Base-by-base conservation (phyloP, 2,329 filamentous ascomycete species). In the Aquanectria penicillioides region DNA sequence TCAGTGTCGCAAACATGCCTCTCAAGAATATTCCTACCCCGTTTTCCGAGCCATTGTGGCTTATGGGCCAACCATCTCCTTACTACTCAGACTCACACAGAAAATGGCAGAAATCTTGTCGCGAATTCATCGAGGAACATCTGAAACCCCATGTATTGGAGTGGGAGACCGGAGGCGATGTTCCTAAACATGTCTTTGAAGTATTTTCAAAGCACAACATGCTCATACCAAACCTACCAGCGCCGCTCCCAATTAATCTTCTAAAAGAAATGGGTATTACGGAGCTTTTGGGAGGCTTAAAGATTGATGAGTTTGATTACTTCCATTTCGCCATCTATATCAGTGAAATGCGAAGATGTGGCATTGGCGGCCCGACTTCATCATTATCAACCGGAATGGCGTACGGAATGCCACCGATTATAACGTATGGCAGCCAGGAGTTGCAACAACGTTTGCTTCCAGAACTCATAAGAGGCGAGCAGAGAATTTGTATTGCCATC, bases 301-400 rank as follows among this genome's bases (percentile, higher is more conserved):
- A 86, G 64, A 84, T 93, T 2, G 89, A 93, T 68, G 88, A 93
- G 20, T 93, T 89, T 76, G 89, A 92, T 68, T 88, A 89, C 63
- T 78, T 91, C 10, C 89, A 93, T 70, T 86, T 83, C 0, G 80
- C 87, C 49, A 92, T 93, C 49, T 93, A 89, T 68, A 76, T 78
- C 6, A 89, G 92, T 68, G 90, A 92, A 83, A 87, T 93, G 83
- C 78, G 82, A 12, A 83, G 89, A n/a, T 83, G 81, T 1, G 90
- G 90, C 10, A 78, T 92, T 8, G 76, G 80, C 1, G 90, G 90
- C 0, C 90, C 90, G 0, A 69, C 80, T 0, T 85, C 81, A 3
- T 86, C 86, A 17, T 74, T 93, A 25, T 92, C 87, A 2, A 88
- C 87, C 0, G 90, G 90, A 4, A 86, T 92, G 65, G 86, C 89